phyloP scores from a whole-genome alignment of 1,139 yeast species.

The Martiniozyma asiatica region DNA sequence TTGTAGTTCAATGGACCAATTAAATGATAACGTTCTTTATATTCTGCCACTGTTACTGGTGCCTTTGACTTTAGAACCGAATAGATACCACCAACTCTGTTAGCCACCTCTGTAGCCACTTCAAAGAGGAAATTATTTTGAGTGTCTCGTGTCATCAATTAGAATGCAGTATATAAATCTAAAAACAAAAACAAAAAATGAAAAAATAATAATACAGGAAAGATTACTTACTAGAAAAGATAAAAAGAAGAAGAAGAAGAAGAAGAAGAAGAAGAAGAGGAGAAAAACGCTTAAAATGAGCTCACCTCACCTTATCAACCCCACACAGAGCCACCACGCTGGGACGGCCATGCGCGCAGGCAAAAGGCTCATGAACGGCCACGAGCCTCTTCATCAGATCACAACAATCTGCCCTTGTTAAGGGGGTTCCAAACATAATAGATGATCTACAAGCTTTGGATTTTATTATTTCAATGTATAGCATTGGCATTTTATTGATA shows the following conservation, averaged over 20 bases:
- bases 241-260: background rate
- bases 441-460: constrained; percentile 65
- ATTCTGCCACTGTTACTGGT: constrained; percentile 91
- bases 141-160: constrained; percentile 55
- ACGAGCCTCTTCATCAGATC: constrained; percentile 30
- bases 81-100: constrained; percentile 95
- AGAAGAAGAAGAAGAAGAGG: too few species aligned
- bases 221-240: background rate
- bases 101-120: constrained; percentile 95
- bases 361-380: constrained; percentile 51
- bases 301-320: too few species aligned
- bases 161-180: background rate
- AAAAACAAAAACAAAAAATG: background rate
- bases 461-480: constrained; percentile 38
- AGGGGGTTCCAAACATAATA: constrained; percentile 56
- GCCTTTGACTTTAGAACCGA: constrained; percentile 95
- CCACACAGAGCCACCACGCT: constrained; percentile 32
- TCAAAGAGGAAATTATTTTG: constrained; percentile 82
- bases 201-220: background rate
- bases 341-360: constrained; percentile 86
- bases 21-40: constrained; percentile 74
- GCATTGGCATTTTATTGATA: constrained; percentile 31
- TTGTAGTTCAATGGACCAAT: constrained; percentile 78
- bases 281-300: too few species aligned
- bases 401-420: constrained; percentile 34